Base-by-base conservation (phyloP, 805 yeast genomes). In the Candida montana region DNA sequence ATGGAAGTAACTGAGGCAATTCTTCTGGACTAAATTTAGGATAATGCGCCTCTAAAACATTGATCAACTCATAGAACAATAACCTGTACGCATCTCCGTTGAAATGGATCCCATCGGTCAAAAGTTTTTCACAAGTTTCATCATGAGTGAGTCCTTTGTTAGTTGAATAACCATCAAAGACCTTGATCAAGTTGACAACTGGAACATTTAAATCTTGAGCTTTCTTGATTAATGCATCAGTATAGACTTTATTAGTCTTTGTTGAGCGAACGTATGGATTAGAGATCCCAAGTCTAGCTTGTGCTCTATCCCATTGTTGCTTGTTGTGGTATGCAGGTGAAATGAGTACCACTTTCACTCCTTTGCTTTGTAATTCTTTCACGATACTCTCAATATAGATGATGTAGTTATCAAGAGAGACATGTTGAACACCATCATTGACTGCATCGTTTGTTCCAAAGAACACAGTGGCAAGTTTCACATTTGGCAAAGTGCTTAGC, bases 361-460 rank as follows among this genome's bases (percentile, higher is more conserved):
- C 69, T 40, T 71, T 58, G 1, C 53, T 56, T 18, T 55, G 48
- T 24, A 74, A 67, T 45, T 67, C 47, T 7, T 63, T 49, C 12
- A 78, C 64, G 52, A 86, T 48, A 10, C 46, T 40, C 21, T 49
- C 52, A 46, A 74, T 63, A 53, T 88, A 88, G 13, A 57, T 61
- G 17, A 59, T 43, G 54, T 63, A 86, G 42, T 71, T 63, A 0
- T 60, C 71, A 4, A 81, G 16, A 1, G 76, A 74, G 10, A 86
- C 86, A 18, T 63, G 62, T 48, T 74, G 78, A 4, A 57, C 53
- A 4, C 71, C 72, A 1, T 56, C 65, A 8, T 63, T 48, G 3
- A 74, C 69, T 0, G 83, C 70, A 58, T 89, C 97, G 55, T 89
- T 89, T 12, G 95, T 75, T 4, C 96, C 96, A 52, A 86, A 78